A percentile compares a stretch with the other conserved stretches of the same genome.
Conservation (phyloP, 2,329 filamentous ascomycete genomes). For the Paracoccidioides brasiliensis region DNA sequence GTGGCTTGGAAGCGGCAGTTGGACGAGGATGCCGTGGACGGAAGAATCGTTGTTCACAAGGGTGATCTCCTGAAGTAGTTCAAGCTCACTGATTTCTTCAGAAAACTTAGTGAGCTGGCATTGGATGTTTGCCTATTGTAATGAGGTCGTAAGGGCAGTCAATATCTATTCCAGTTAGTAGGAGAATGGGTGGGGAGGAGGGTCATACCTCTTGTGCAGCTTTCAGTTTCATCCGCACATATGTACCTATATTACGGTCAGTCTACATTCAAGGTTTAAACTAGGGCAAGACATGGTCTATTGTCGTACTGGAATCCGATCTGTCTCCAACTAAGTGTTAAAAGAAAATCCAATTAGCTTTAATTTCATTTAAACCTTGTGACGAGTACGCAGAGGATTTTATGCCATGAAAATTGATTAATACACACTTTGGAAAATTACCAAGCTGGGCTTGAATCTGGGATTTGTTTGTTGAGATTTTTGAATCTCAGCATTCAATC, state of each 20-base stretch:
- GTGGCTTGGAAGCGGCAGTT: constrained; percentile 77
- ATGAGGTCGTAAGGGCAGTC: constrained; percentile 4
- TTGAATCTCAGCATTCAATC: constrained; percentile 65
- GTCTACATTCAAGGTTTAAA: constrained; percentile 7
- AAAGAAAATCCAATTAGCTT: constrained; percentile 6
- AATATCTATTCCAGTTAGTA: not conserved
- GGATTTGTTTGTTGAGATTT: constrained; percentile 71
- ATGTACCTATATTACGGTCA: constrained; percentile 53
- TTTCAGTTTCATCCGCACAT: constrained; percentile 99
- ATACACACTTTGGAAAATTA: constrained; percentile 78
- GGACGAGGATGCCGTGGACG: constrained; percentile 86
- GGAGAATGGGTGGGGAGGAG: constrained; percentile 9
- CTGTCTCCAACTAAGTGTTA: constrained; percentile 67
- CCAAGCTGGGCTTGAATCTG: constrained; percentile 75
- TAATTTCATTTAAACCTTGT: not conserved
- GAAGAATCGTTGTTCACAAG: constrained; percentile 72
- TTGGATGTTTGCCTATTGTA: constrained; percentile 64
- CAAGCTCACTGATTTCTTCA: constrained; percentile 66
- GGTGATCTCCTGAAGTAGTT: constrained; percentile 71
- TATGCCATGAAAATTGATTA: not conserved
- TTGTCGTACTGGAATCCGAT: constrained; percentile 68
- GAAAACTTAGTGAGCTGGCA: constrained; percentile 78
- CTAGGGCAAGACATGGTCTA: constrained; percentile 10
- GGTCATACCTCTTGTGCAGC: constrained; percentile 67
- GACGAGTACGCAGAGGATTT: not conserved